Conservation (phyloP, 768 basidiomycete species). For the Mycena pura region DNA sequence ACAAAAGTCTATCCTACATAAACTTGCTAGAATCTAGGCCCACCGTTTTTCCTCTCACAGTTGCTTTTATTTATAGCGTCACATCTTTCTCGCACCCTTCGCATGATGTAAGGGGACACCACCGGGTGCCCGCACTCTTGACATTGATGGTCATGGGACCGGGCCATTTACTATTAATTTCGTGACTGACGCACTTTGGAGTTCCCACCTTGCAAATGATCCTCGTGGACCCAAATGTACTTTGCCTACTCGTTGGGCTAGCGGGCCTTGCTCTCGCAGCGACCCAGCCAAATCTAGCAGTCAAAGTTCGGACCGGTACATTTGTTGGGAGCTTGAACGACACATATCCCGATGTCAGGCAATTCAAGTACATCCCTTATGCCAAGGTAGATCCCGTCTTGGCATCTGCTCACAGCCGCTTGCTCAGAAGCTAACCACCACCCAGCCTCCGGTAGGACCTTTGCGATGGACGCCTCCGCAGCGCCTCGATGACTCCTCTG, state of each 20-base stretch:
- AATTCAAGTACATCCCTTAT: conserved; percentile 17
- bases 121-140: background rate
- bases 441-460: conserved; percentile 15
- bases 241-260: background rate
- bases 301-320: conserved; percentile 9
- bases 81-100: background rate
- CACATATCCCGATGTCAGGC: conserved; percentile 13
- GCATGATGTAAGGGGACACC: background rate
- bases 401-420: background rate
- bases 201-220: background rate
- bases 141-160: background rate
- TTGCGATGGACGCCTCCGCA: conserved; percentile 17
- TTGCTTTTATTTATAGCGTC: background rate
- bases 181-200: background rate
- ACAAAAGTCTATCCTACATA: too few species aligned
- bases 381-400: conserved; percentile 1
- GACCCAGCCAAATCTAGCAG: background rate
- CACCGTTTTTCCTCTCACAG: background rate
- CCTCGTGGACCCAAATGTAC: background rate
- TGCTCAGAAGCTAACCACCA: background rate
- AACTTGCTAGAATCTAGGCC: too few species aligned
- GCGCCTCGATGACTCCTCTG: background rate
- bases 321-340: conserved; percentile 9
- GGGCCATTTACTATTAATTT: background rate
- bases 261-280: background rate